Evolutionary conservation across 495 filamentous ascomycete species (phyloP), one percentile per base, ranked within the genome.

Genomic region (Aspergillus affinis): DNA sequence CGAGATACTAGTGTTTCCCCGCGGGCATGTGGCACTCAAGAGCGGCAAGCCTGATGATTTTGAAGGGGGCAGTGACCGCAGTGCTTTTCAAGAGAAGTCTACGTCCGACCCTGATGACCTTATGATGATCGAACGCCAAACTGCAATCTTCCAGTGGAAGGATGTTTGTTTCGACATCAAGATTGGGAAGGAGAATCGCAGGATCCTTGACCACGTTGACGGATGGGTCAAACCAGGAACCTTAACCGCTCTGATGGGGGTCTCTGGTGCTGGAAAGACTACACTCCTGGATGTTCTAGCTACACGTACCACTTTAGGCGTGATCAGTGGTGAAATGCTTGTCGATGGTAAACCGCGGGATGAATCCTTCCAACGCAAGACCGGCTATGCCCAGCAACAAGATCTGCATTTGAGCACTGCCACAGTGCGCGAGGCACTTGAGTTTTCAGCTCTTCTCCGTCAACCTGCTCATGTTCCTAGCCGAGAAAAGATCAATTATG

Each of bases 361-460:
- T 65, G 73, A 79, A 13, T 89, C 87, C 0, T 96, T 96, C 78
- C 90, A 93, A 66, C 86, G 92, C 41, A 93, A 92, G 75, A 94
- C 91, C 6, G 92, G 92, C 18, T 97, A 96, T 65, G 92, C 91
- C 19, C 90, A 96, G 66, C 93, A 97, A 69, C 91, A 95, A 72
- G 92, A 97, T 82, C 80, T 97, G 2, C 92, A 95, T 75, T 79
- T 93, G 12, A 76, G 85, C 19, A 93, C 90, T 0, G 83, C 86
- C 0, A 97, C 92, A 8, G 92, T 96, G 23, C 84, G 92, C 45
- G 92, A 81, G 61, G 90, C 92, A 32, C 79, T 97, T 19, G 80
- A 81, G 53, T 97, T 97, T 72, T 88, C 83, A 58, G 92, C 92
- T 47, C 75, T 91, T 19, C 84, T 96, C 15, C 87, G 92, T 47